Conservation (phyloP, 164 flowering plant species). For the Taxillus chinensis region DNA sequence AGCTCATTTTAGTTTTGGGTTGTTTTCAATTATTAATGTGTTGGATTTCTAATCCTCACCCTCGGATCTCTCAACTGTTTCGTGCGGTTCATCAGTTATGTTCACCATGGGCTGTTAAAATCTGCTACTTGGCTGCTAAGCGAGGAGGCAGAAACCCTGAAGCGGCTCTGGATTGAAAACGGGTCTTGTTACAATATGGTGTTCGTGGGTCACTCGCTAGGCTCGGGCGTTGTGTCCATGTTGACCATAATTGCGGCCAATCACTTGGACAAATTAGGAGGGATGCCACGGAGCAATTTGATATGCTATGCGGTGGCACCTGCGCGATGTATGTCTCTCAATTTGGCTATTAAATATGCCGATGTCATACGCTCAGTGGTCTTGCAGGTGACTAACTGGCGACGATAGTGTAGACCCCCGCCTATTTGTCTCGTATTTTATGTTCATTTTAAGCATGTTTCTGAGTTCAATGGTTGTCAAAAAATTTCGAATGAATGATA, state of each 20-base stretch:
- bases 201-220: constrained; percentile 78
- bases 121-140: constrained; percentile 70
- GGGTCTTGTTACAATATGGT: constrained; percentile 41
- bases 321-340: constrained; percentile 88
- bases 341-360: constrained; percentile 86
- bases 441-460: too few species aligned
- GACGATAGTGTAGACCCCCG: too few species aligned
- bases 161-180: constrained; percentile 40
- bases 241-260: constrained; percentile 53
- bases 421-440: too few species aligned
- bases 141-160: constrained; percentile 47
- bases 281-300: constrained; percentile 40
- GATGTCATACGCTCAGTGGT: constrained; percentile 75
- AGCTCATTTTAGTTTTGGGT: too few species aligned
- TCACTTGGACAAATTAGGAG: constrained; percentile 45
- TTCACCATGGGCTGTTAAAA: constrained; percentile 70
- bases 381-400: constrained; percentile 43
- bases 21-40: too few species aligned
- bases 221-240: constrained; percentile 78
- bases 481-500: too few species aligned
- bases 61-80: too few species aligned
- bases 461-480: too few species aligned
- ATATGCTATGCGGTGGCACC: constrained; percentile 77
- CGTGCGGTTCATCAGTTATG: constrained; percentile 16
- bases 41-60: too few species aligned